Base-by-base conservation (phyloP, 257 asterid species). In the Solanum peruvianum region DNA sequence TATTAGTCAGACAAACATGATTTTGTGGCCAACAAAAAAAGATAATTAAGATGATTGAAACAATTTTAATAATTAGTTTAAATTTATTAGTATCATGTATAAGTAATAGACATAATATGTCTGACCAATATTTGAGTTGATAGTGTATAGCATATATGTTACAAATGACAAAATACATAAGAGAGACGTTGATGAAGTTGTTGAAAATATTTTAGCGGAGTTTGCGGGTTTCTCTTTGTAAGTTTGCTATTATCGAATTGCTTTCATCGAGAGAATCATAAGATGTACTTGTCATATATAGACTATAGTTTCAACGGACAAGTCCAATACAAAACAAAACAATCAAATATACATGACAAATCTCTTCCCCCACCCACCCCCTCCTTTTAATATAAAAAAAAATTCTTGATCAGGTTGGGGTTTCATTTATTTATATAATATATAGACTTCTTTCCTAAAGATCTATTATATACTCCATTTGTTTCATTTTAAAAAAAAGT, bases 241-340 rank as follows among this genome's bases (percentile, higher is more conserved):
- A 67, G 82, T 11, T 85, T 85, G 35, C 87, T 85, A 33, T 85
- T 85, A 85, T 69, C 87, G 78, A 85, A 69, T 84, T 66, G 66
- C 81, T 67, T 16, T 41, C 52, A 85, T 47, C 44, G 64, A 52
- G 82, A 85, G 58, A 71, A 58, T 83, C 78, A 45, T 15, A 56
- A 37, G 41, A 44, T 33, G 41, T 78, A 29, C 76, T 78, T 45
- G 42, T 69, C 33, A 69, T 21, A 85, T 67, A 31, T 52, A 52
- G 62, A 16, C 62, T 52, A 52, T 66, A 52, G 29, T 60, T 85
- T 73, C 87, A 85, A 85, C 87, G 41, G 78, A 85, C 82, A 45
- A 85, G 66, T 69, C 82, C 87, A 85, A 85, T 73, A 69, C 81
- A 85, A 42, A 69, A 67, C 87, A 44, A 42, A 67, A 85, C 66